Evolutionary conservation across 2,329 filamentous ascomycete species (phyloP), one percentile per base, ranked within the genome.

Genomic region (Diaporthe vexans): DNA sequence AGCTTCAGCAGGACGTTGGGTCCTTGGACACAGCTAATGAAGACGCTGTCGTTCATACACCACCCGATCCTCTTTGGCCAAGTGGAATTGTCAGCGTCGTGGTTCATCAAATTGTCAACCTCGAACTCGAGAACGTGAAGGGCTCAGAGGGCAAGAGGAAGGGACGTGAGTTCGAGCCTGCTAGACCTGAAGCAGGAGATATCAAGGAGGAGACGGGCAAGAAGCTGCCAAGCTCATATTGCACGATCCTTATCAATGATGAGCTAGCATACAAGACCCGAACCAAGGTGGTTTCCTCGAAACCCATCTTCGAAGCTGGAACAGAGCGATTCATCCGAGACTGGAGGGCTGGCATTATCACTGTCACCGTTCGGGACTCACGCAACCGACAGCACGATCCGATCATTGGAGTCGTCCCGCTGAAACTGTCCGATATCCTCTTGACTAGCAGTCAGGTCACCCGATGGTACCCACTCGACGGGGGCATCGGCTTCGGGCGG

Each of bases 241-340:
- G 95, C 85, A 98, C 95, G 1, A 95, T 99, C 72, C 85, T 97
- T 15, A 88, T 94, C 82, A 98, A 98, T 78, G 96, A 98, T 79
- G 92, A 97, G 79, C 84, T 98, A 78, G 90, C 91, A 24, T 98
- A 98, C 86, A 95, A 96, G 80, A 98, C 96, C n/a, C 91, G 97
- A 80, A 91, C 94, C 48, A 98, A 99, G 86, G 95, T 95, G 5
- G 94, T 97, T 10, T 97, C 94, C 48, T 97, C 94, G 70, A 95
- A 97, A 82, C 97, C 97, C 1, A 98, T 98, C 77, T 98, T 98
- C 88, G 98, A 98, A 79, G 95, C 97, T 4, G 96, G 96, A 75
- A 98, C 95, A 0, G 97, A 99, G 81, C 91, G 93, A 17, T 98
- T 98, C 79, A 86, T 98, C 40, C 93, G 96, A 29, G 96, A 99